phyloP scores from a whole-genome alignment of 1,284 basidiomycete genomes.

The Fomitopsis schrenkii region DNA sequence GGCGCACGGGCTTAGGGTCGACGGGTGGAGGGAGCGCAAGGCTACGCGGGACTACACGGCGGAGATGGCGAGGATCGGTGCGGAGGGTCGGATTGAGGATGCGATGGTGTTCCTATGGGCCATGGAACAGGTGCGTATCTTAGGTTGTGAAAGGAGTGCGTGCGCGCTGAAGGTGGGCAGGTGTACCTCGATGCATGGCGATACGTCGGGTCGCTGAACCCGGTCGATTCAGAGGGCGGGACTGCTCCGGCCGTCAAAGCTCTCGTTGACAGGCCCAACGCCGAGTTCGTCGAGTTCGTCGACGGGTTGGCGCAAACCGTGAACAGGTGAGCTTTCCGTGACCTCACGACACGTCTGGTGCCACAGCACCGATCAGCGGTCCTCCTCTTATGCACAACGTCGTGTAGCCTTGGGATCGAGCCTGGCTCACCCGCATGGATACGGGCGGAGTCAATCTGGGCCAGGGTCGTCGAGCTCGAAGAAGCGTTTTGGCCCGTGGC shows the following conservation, averaged over 20 bases:
- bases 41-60: constrained; percentile 66
- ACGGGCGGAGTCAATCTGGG: constrained; percentile 53
- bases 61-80: constrained; percentile 56
- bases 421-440: constrained; percentile 36
- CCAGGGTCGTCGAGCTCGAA: constrained; percentile 55
- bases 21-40: constrained; percentile 51
- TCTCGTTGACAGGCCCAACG: constrained; percentile 61
- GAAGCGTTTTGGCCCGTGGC: constrained; percentile 53
- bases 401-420: constrained; percentile 30
- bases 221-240: constrained; percentile 10
- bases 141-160: too few species aligned
- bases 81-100: constrained; percentile 49
- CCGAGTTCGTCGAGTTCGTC: constrained; percentile 61
- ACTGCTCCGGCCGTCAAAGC: constrained; percentile 38
- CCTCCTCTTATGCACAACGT: neutral
- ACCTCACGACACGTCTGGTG: neutral
- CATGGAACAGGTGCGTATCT: constrained; percentile 58
- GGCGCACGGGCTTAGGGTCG: constrained; percentile 40
- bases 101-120: constrained; percentile 72
- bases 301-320: constrained; percentile 49
- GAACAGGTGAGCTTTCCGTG: constrained; percentile 32
- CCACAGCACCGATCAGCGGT: neutral
- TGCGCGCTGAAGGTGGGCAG: constrained; percentile 6
- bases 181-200: constrained; percentile 67
- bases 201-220: constrained; percentile 35